phyloP scores from a whole-genome alignment of 768 basidiomycete genomes.

The Sarcodon sp. region DNA sequence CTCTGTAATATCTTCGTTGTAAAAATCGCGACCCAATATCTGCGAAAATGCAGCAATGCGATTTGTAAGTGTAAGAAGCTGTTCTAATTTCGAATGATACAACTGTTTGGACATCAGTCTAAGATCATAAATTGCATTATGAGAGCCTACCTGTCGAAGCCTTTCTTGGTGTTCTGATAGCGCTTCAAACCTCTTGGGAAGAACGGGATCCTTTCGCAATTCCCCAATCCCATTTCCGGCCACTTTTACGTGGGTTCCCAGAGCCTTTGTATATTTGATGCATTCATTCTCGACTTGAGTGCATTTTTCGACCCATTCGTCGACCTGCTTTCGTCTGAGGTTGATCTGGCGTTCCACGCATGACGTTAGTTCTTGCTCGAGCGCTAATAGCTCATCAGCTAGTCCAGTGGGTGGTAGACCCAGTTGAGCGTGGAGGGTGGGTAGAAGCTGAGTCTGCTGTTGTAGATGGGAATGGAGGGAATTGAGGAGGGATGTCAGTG shows the following conservation, averaged over 20 bases:
- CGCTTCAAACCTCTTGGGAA: slow-evolving; percentile 62
- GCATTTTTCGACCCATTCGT: slow-evolving; percentile 58
- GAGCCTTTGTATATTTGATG: slow-evolving; percentile 47
- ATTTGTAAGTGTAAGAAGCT: slow-evolving; percentile 56
- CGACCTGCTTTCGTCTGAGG: slow-evolving; percentile 58
- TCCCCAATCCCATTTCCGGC: slow-evolving; percentile 55
- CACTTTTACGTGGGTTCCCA: slow-evolving; percentile 62
- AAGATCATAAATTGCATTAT: background rate
- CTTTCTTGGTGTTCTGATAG: slow-evolving; percentile 66
- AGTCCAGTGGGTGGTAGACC: slow-evolving; percentile 71
- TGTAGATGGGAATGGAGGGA: slow-evolving; percentile 70
- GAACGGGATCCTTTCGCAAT: slow-evolving; percentile 53
- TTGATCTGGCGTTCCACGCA: slow-evolving; percentile 70
- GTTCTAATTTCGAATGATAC: slow-evolving; percentile 70
- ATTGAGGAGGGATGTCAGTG: slow-evolving; percentile 56
- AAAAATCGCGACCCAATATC: slow-evolving; percentile 51
- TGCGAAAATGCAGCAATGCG: slow-evolving; percentile 47
- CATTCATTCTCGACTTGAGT: slow-evolving; percentile 51
- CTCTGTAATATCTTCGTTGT: slow-evolving; percentile 39
- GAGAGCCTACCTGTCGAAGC: slow-evolving; percentile 53
- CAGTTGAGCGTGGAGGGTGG: slow-evolving; percentile 73
- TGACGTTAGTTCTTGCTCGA: slow-evolving; percentile 64
- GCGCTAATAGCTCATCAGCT: slow-evolving; percentile 61
- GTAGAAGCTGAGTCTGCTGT: slow-evolving; percentile 70
- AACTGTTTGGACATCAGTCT: slow-evolving; percentile 21